Base-by-base conservation (phyloP, 1,284 basidiomycete genomes). In the Ceratobasidium sp. region DNA sequence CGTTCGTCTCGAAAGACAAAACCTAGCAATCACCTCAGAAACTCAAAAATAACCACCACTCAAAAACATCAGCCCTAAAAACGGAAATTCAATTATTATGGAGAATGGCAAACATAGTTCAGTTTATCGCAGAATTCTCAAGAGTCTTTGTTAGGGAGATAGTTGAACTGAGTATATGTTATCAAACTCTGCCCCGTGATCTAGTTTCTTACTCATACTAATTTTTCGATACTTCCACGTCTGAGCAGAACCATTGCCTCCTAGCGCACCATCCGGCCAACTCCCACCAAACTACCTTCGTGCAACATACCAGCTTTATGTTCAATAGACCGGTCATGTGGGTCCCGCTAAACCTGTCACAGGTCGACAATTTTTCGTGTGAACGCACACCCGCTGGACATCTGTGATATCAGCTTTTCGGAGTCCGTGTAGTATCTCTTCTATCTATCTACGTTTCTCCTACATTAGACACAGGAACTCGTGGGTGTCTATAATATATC, bases 111-210 rank as follows among this genome's bases (percentile, higher is more conserved):
- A 93, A 94, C 17, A 93, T 97, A 0, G 92, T 95, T 0, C 94
- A 96, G 82, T 91, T 96, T 48, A 92, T 96, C 0, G 93, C 95
- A 7, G 96, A 96, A 82, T 94, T 97, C 77, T 90, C 90, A n/a
- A 97, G 97, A 83, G 94, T 97, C 1, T 97, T 97, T 81, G 94
- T 97, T 10, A 96, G 96, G 1, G 96, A 97, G 84, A 94, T 97
- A 5, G 90, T 96, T 23, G 95, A 97, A 84, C 93, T 93, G 86
- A 95, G 94, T 94, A 76, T 86, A 82, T 7, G 28, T 4, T 42
- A 15, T 3, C 3, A 12, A 20, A 20, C n/a, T 23, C n/a, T 7
- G 1, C 23, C 42, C 50, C 42, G 12, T 17, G 33, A 28, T 50
- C 59, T 15, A 12, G 62, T 48, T n/a, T 3, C 26, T 62, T 2